phyloP scores from a whole-genome alignment of 2,329 filamentous ascomycete species.

The Neoscytalidium dimidiatum region DNA sequence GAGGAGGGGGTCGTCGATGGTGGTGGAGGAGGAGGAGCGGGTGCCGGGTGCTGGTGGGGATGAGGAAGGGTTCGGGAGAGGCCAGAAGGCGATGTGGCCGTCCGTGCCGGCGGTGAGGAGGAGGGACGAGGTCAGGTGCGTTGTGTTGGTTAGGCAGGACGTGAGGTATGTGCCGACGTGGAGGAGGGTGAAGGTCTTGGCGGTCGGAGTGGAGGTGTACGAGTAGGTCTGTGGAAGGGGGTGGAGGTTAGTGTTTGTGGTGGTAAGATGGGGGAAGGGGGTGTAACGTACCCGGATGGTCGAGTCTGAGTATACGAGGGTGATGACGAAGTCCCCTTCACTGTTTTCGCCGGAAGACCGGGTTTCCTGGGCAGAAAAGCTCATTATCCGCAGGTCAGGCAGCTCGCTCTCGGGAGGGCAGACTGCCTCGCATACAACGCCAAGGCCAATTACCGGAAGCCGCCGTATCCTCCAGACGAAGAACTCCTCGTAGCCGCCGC shows the following conservation, averaged over 20 bases:
- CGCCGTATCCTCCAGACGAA: slow-evolving; percentile 73
- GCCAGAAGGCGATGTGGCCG: slow-evolving; percentile 70
- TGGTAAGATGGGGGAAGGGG: neutral
- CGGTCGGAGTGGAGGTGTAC: slow-evolving; percentile 30
- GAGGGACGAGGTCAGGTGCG: slow-evolving; percentile 38
- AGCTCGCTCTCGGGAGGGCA: slow-evolving; percentile 53
- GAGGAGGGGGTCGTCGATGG: neutral
- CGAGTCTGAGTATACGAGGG: slow-evolving; percentile 83
- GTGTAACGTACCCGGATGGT: slow-evolving; percentile 58
- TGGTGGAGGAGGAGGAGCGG: neutral
- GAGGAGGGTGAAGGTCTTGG: slow-evolving; percentile 38
- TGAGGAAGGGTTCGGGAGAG: slow-evolving; percentile 31
- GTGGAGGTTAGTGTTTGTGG: neutral
- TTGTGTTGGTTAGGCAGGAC: slow-evolving; percentile 69
- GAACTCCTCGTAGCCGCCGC: slow-evolving; percentile 85
- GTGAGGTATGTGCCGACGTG: slow-evolving; percentile 47
- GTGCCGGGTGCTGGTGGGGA: neutral
- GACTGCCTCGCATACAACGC: slow-evolving; percentile 54
- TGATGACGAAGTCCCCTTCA: slow-evolving; percentile 56
- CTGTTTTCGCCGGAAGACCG: slow-evolving; percentile 22
- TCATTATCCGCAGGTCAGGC: slow-evolving; percentile 76
- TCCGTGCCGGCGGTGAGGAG: slow-evolving; percentile 78
- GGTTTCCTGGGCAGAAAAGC: slow-evolving; percentile 63
- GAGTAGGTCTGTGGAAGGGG: slow-evolving; percentile 45
- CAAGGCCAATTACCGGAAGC: slow-evolving; percentile 56